phyloP scores from a whole-genome alignment of 208 protist species.

The Angomonas desouzai region DNA sequence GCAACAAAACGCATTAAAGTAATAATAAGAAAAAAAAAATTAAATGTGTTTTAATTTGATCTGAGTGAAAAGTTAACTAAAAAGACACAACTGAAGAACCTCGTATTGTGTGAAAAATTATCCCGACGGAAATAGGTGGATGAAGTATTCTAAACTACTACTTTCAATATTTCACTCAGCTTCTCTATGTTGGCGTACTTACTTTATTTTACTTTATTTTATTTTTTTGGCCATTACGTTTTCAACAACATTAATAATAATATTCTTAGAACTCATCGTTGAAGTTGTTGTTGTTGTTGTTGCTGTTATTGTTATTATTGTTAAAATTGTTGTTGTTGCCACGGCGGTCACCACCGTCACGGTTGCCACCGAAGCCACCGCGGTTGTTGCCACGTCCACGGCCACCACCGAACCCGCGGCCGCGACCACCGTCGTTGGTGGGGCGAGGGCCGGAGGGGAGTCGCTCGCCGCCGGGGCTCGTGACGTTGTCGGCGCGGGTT shows the following conservation, averaged over 20 bases:
- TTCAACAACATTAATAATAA: neutral
- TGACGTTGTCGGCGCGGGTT: constrained; percentile 88
- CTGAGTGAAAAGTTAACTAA: neutral
- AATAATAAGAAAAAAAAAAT: constrained; percentile 20
- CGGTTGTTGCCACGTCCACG: constrained; percentile 33
- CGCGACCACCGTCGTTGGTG: constrained; percentile 40
- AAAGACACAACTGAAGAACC: constrained; percentile 7
- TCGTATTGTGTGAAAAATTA: neutral
- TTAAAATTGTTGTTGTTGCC: constrained; percentile 71
- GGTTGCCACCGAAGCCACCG: constrained; percentile 38
- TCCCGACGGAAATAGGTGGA: neutral
- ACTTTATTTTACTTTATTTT: constrained; percentile 13
- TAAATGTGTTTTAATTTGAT: neutral
- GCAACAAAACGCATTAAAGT: too few species aligned
- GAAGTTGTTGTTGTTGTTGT: constrained; percentile 63
- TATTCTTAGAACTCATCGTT: constrained; percentile 77
- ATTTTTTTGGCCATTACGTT: constrained; percentile 15
- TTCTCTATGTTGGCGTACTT: neutral
- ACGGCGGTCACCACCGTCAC: constrained; percentile 32
- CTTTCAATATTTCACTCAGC: neutral
- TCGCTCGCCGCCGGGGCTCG: constrained; percentile 64
- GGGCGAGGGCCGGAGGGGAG: constrained; percentile 80
- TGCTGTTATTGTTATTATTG: constrained; percentile 26
- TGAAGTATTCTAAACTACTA: neutral
- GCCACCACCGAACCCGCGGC: constrained; percentile 40